phyloP scores from a whole-genome alignment of 2,329 filamentous ascomycete genomes.

The Trichoderma atrobrunneum region DNA sequence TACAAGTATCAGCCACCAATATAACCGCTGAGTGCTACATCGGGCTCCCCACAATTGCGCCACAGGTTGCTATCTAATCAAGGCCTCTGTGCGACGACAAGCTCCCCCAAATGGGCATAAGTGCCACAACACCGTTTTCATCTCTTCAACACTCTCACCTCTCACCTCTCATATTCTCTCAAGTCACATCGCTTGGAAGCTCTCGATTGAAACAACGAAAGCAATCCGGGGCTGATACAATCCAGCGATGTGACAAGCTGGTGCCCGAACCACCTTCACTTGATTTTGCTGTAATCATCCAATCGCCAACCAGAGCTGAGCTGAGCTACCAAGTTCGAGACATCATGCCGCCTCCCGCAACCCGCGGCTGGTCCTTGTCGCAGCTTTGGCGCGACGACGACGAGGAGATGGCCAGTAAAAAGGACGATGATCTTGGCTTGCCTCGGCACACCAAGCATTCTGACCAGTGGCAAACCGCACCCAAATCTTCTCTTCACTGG shows the following conservation, averaged over 20 bases:
- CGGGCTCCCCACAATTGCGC: not conserved
- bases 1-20: not conserved
- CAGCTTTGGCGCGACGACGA: slow-evolving; percentile 51
- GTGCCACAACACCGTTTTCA: slow-evolving; percentile 13
- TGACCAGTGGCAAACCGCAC: slow-evolving; percentile 41
- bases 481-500: slow-evolving; percentile 42
- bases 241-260: slow-evolving; percentile 1
- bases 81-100: not conserved
- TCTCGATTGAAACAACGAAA: not conserved
- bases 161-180: not conserved
- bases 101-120: not conserved
- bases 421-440: slow-evolving; percentile 53
- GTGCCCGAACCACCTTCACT: not conserved
- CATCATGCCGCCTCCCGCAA: slow-evolving; percentile 18
- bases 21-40: not conserved
- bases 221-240: not conserved
- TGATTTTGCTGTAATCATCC: not conserved
- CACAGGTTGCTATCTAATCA: not conserved
- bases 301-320: not conserved
- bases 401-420: slow-evolving; percentile 59
- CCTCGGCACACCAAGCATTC: slow-evolving; percentile 24
- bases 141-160: not conserved
- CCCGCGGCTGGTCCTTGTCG: slow-evolving; percentile 32
- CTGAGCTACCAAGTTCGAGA: not conserved
- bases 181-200: not conserved